Conservation (phyloP, 1,284 basidiomycete genomes). For the Cerioporus squamosus region DNA sequence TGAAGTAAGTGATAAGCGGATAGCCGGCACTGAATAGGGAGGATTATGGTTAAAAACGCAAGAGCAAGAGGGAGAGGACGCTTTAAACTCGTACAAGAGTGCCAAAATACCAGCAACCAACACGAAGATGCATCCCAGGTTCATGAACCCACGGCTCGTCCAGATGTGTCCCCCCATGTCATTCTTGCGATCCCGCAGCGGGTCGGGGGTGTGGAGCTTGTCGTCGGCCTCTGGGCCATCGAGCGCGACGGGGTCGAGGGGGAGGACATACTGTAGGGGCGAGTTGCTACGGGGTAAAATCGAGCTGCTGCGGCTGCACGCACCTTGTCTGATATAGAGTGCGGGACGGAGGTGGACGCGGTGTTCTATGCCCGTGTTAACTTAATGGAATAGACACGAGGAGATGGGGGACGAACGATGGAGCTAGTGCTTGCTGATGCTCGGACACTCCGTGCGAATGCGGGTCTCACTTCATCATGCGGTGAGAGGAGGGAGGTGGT, state of each 20-base stretch:
- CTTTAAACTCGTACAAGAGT: conserved; percentile 60
- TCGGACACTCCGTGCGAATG: neutral
- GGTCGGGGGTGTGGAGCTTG: conserved; percentile 76
- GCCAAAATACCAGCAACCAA: conserved; percentile 64
- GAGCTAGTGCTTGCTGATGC: conserved; percentile 5
- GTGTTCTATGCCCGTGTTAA: neutral
- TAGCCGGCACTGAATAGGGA: conserved; percentile 69
- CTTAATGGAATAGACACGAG: neutral
- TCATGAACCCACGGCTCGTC: conserved; percentile 72
- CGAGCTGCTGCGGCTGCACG: neutral
- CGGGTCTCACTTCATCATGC: conserved; percentile 1
- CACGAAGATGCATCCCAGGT: conserved; percentile 77
- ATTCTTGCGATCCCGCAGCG: conserved; percentile 64
- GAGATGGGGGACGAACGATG: neutral
- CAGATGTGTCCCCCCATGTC: conserved; percentile 69
- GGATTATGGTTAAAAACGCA: neutral
- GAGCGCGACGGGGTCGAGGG: conserved; percentile 73
- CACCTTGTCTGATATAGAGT: conserved; percentile 55
- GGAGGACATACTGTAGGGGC: conserved; percentile 63
- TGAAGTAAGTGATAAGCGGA: conserved; percentile 78
- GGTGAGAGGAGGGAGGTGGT: conserved; percentile 2
- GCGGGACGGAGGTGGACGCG: conserved; percentile 22
- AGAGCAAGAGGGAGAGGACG: neutral
- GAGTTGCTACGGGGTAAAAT: too few relatives aligned
- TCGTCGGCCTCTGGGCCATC: conserved; percentile 71